Evolutionary conservation across 2,329 filamentous ascomycete genomes (phyloP).

Genomic region (Cytospora leucostoma): DNA sequence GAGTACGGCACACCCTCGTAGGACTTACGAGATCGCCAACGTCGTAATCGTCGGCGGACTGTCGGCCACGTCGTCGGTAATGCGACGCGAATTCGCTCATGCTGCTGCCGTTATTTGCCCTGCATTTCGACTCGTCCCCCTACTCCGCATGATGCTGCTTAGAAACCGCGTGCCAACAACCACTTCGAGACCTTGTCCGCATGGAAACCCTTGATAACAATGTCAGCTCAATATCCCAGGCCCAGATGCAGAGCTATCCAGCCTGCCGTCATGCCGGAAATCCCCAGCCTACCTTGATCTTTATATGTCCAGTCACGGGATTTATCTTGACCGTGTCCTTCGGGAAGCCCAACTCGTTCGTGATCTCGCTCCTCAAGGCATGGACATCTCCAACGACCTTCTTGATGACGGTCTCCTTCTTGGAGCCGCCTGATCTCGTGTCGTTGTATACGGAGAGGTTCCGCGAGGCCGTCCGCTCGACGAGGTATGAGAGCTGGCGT

Average conservation of each 20-base stretch:
- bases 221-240: background rate
- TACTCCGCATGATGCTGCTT: background rate
- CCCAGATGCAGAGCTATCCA: background rate
- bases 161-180: slow-evolving; percentile 29
- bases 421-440: slow-evolving; percentile 73
- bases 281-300: slow-evolving; percentile 64
- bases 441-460: slow-evolving; percentile 78
- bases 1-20: background rate
- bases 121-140: background rate
- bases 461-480: slow-evolving; percentile 69
- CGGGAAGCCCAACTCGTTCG: slow-evolving; percentile 57
- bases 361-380: slow-evolving; percentile 65
- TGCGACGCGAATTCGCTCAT: background rate
- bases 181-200: slow-evolving; percentile 27
- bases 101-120: background rate
- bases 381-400: slow-evolving; percentile 74
- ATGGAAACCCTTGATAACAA: slow-evolving; percentile 14
- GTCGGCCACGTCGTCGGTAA: background rate
- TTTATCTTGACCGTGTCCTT: slow-evolving; percentile 56
- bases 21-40: too few species aligned
- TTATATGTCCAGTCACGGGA: slow-evolving; percentile 69
- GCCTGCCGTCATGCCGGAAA: background rate
- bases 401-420: slow-evolving; percentile 72
- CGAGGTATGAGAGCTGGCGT: slow-evolving; percentile 63
- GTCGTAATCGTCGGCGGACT: too few species aligned